These are phyloP conservation scores for Naumovozyma castellii DNA, from an alignment of 805 yeast genomes.

Conservation along the genomic window DNA sequence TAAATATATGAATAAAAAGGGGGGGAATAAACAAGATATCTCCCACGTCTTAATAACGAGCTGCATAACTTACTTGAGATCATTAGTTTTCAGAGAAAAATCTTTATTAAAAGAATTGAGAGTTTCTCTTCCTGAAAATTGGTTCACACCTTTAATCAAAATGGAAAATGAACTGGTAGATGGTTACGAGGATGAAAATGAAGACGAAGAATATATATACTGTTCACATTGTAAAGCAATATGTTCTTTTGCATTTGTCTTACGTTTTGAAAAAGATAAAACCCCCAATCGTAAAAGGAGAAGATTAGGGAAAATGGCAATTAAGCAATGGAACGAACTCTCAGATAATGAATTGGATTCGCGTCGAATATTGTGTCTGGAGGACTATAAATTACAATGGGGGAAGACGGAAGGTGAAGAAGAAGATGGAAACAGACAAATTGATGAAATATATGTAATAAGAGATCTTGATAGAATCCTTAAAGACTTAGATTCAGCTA, in stretches of 20 bases:
- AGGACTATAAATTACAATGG: conserved; percentile 1
- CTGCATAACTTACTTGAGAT: no score
- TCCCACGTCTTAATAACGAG: no score
- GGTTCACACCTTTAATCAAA: no score
- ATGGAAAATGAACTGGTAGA: background rate
- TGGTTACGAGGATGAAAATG: conserved; percentile 6
- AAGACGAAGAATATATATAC: conserved; percentile 24
- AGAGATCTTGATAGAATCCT: conserved; percentile 2
- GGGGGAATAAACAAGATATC: no score
- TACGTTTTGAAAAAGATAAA: conserved; percentile 9
- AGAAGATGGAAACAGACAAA: background rate
- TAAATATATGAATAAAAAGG: no score
- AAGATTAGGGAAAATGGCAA: conserved; percentile 9
- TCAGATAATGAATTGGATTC: conserved; percentile 3
- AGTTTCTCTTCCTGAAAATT: no score
- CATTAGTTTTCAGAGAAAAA: no score
- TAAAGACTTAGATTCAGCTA: background rate
- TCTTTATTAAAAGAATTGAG: no score
- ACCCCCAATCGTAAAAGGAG: conserved; percentile 11
- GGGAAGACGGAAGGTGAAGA: background rate
- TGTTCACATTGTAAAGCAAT: conserved; percentile 32
- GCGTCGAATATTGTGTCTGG: conserved; percentile 2
- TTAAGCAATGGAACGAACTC: conserved; percentile 8
- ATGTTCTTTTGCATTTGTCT: conserved; percentile 31
- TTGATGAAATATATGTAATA: conserved; percentile 2